Evolutionary conservation across 2,329 filamentous ascomycete species (phyloP), one percentile per base, ranked within the genome.

Genomic region (Ophiosphaerella narmari): DNA sequence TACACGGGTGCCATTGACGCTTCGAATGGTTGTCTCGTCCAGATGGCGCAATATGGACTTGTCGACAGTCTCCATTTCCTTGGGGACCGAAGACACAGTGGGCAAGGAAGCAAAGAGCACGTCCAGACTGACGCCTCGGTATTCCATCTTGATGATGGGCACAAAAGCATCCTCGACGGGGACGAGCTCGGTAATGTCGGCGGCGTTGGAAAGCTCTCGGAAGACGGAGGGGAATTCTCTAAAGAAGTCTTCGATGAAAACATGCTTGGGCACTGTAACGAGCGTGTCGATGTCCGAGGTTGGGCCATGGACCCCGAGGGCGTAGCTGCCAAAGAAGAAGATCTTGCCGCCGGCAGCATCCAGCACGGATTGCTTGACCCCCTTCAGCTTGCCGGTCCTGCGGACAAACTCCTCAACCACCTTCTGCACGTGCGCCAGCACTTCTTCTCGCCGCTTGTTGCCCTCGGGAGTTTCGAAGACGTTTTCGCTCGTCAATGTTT

Each of bases 201-300:
- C 89, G 33, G 85, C 78, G 7, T 88, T 85, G 1, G 90, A 86
- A 83, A 94, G 87, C 59, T 87, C 81, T 61, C 87, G 78, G 41
- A 99, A 83, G 40, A 95, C 77, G 16, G 84, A 79, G n/a, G 92
- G 92, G 63, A 97, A 97, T 63, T 89, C 80, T 44, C 89, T 79
- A 77, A 99, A 99, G 78, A 96, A 99, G 74, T 99, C 91, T 29
- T 93, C 87, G 51, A 91, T 87, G 11, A 84, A 84, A 44, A 97
- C 89, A 67, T 96, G 91, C 75, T 90, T 92, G 8, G 94, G 94
- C 12, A 88, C 92, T 43, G 97, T 88, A 51, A 97, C 86, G 43
- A 99, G 84, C 1, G 94, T 97, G 77, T 99, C 94, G 65, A 99
- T 97, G 85, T 99, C 94, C 39, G 94, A 97, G 43, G 91, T 81